A percentile compares a stretch with the other conserved stretches of the same genome.
These are phyloP conservation scores for Penicillium antarcticum DNA, from an alignment of 495 filamentous ascomycete genomes.

Conservation along the genomic window DNA sequence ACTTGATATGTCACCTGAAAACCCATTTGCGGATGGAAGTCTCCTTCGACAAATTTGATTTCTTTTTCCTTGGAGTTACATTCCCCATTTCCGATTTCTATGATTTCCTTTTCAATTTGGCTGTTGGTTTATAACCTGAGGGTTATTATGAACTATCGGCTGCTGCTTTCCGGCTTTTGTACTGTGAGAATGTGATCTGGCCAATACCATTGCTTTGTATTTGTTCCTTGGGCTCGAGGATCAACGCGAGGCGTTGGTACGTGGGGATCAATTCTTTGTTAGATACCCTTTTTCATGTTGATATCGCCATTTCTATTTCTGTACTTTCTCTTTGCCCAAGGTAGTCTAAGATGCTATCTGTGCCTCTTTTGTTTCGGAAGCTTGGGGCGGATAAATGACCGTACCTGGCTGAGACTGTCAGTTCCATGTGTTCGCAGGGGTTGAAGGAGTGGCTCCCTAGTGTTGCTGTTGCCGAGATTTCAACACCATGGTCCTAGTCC, in stretches of 20 bases:
- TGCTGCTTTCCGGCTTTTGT: too few relatives aligned
- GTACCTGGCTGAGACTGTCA: neutral
- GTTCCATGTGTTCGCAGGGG: neutral
- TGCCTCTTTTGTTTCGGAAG: neutral
- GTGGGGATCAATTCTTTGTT: too few relatives aligned
- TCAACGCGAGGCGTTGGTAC: too few relatives aligned
- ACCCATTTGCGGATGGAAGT: constrained; percentile 54
- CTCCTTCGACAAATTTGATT: constrained; percentile 37
- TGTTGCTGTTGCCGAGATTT: neutral
- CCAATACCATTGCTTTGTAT: too few relatives aligned
- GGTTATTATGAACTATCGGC: too few relatives aligned
- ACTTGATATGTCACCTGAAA: constrained; percentile 51
- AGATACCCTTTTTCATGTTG: too few relatives aligned
- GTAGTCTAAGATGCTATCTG: constrained; percentile 10
- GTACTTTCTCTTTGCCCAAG: too few relatives aligned
- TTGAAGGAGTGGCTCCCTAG: neutral
- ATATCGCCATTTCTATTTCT: too few relatives aligned
- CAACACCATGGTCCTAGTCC: too few relatives aligned
- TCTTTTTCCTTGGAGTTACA: neutral
- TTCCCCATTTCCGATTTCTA: neutral
- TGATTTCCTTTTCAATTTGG: neutral
- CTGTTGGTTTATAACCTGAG: too few relatives aligned
- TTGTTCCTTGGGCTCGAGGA: too few relatives aligned
- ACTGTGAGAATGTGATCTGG: too few relatives aligned
- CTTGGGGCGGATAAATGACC: neutral